Evolutionary conservation across 2,329 filamentous ascomycete genomes (phyloP).

Genomic region (Pseudogymnoascus sp.): DNA sequence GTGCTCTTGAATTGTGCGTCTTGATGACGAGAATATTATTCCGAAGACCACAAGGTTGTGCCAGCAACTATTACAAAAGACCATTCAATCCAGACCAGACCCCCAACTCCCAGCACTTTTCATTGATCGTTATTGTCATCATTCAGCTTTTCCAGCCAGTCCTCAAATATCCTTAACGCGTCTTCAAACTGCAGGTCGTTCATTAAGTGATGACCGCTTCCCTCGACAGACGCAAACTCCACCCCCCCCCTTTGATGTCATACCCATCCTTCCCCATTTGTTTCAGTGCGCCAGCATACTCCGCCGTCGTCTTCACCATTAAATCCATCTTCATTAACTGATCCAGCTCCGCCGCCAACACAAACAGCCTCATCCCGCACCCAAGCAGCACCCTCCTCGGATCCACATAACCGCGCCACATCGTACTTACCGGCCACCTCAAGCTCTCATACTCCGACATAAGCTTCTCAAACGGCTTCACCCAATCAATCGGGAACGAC

Average conservation of each 20-base stretch:
- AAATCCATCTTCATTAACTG: conserved; percentile 19
- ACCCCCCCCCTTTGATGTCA: conserved; percentile 11
- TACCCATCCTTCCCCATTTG: conserved; percentile 15
- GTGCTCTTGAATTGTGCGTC: neutral
- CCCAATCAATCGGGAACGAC: conserved; percentile 24
- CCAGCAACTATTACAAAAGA: neutral
- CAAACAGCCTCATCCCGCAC: conserved; percentile 16
- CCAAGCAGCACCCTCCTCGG: conserved; percentile 26
- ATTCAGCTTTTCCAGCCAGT: conserved; percentile 16
- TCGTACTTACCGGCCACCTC: conserved; percentile 33
- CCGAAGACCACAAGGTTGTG: neutral
- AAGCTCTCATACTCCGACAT: conserved; percentile 35
- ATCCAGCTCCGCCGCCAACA: conserved; percentile 23
- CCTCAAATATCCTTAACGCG: conserved; percentile 27
- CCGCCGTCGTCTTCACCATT: conserved; percentile 22
- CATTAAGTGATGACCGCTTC: conserved; percentile 33
- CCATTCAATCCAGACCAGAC: neutral
- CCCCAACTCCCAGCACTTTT: neutral
- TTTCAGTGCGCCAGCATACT: conserved; percentile 24
- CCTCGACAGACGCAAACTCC: conserved; percentile 27
- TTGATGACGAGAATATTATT: neutral
- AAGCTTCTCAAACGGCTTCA: conserved; percentile 28
- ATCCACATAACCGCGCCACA: conserved; percentile 28
- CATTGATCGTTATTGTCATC: neutral
- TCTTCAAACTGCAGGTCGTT: conserved; percentile 31